Base-by-base conservation (phyloP, 2,329 filamentous ascomycete species). In the Stachybotrys chlorohalonatus region DNA sequence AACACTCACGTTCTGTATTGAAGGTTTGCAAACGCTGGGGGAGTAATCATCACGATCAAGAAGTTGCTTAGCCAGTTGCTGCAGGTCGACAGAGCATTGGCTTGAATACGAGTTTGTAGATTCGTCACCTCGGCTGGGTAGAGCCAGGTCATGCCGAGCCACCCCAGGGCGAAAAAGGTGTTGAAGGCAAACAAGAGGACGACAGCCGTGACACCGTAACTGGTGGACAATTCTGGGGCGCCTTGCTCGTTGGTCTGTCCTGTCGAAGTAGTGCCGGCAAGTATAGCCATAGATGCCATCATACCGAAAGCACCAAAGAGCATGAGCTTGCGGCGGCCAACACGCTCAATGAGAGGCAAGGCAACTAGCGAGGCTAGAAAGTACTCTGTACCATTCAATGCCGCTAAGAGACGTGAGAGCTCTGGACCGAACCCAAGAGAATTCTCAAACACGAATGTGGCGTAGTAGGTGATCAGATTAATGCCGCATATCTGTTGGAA, bases 31-130 rank as follows among this genome's bases (percentile, higher is more conserved):
- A 86, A 73, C 45, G 90, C 89, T 66, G 88, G 89, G 0, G 87
- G 85, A 0, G 87, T 90, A 72, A 89, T 89, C 74, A 90, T 90
- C 0, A 83, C 80, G 58, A 83, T 80, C 60, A 88, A 73, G 72
- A 89, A 89, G 68, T 88, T 87, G 80, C 82, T 87, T 31, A 75
- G 70, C 82, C 82, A 84, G 69, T 84, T 84, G 53, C 74, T 76
- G 2, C 78, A 74, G 0, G 81, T 84, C 1, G 79, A 77, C 6
- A 83, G 68, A 2, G 78, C 80, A 71, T 83, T 82, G 53, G 75
- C 76, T 57, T 75, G 74, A 3, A 78, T 79, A 31, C 81, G 73
- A 62, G 82, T 82, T 36, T 80, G 73, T 32, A 79, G 78, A 0
- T 77, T 82, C 64, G 83, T 86, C 53, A 86, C 77, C 64, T 84